Conservation (phyloP, 2,329 filamentous ascomycete genomes). For the Monilinia fructicola region DNA sequence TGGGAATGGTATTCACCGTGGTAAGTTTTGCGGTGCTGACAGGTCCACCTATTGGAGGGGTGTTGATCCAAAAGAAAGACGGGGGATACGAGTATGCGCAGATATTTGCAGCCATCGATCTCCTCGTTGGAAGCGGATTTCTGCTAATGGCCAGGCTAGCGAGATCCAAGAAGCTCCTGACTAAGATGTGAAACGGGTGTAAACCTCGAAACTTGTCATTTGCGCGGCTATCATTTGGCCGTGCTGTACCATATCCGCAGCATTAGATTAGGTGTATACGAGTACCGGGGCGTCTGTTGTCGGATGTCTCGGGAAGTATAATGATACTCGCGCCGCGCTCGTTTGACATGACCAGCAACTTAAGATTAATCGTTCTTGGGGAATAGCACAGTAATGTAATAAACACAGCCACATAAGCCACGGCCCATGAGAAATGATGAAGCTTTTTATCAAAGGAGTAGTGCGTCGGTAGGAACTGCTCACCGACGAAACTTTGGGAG, state of each 20-base stretch:
- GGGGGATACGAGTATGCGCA: constrained; percentile 53
- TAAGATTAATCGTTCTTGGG: constrained; percentile 9
- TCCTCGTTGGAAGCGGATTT: constrained; percentile 47
- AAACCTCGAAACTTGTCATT: neutral
- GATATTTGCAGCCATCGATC: constrained; percentile 49
- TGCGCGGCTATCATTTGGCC: constrained; percentile 4
- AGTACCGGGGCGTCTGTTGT: neutral
- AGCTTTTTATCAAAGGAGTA: neutral
- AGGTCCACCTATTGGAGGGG: constrained; percentile 55
- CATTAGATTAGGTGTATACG: constrained; percentile 6
- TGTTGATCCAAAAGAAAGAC: constrained; percentile 47
- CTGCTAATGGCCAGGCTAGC: constrained; percentile 45
- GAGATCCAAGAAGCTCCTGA: constrained; percentile 40
- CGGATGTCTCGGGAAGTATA: constrained; percentile 1
- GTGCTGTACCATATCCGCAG: neutral
- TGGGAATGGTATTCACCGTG: constrained; percentile 55
- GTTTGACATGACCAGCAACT: neutral
- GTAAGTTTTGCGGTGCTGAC: constrained; percentile 54
- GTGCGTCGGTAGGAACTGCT: neutral
- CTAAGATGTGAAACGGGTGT: constrained; percentile 32
- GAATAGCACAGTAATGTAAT: neutral
- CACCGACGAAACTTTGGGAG: neutral
- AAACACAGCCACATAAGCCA: neutral
- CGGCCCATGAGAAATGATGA: neutral
- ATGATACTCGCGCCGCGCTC: neutral